These are phyloP conservation scores for Venturia aucupariae DNA, from an alignment of 2,329 filamentous ascomycete genomes.

Conservation along the genomic window DNA sequence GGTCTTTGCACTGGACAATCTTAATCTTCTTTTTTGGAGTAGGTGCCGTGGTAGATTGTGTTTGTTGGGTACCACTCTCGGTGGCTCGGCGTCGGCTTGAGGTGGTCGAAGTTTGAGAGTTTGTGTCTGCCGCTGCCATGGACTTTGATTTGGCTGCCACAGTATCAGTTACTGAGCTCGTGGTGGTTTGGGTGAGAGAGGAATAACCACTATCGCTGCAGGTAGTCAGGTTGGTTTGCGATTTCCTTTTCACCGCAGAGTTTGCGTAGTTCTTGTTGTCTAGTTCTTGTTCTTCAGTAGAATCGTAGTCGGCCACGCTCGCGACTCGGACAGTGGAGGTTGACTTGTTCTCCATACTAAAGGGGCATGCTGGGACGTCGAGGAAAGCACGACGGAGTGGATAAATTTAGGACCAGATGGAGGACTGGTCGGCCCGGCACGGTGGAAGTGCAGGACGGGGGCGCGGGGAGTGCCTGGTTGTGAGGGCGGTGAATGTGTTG, in stretches of 20 bases:
- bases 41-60: not conserved
- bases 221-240: not conserved
- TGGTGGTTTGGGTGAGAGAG: slow-evolving; percentile 46
- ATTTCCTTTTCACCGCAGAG: slow-evolving; percentile 8
- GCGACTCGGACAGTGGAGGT: slow-evolving; percentile 5
- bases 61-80: not conserved
- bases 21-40: not conserved
- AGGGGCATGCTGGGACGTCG: not conserved
- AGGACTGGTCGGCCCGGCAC: not conserved
- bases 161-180: slow-evolving; percentile 42
- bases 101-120: not conserved
- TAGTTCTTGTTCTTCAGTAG: slow-evolving; percentile 8
- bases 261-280: slow-evolving; percentile 6
- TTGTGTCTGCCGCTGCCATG: not conserved
- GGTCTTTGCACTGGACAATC: slow-evolving; percentile 8
- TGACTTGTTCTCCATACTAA: slow-evolving; percentile 6
- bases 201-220: slow-evolving; percentile 51
- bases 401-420: not conserved
- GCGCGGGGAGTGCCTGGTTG: not conserved
- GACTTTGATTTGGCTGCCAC: slow-evolving; percentile 24
- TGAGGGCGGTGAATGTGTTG: not conserved
- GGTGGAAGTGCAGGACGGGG: not conserved
- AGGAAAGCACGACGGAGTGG: not conserved
- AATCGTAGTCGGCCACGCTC: slow-evolving; percentile 13
- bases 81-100: slow-evolving; percentile 5